These are phyloP conservation scores for Linum trigynum DNA, from an alignment of 345 rosid genomes.

Conservation along the genomic window DNA sequence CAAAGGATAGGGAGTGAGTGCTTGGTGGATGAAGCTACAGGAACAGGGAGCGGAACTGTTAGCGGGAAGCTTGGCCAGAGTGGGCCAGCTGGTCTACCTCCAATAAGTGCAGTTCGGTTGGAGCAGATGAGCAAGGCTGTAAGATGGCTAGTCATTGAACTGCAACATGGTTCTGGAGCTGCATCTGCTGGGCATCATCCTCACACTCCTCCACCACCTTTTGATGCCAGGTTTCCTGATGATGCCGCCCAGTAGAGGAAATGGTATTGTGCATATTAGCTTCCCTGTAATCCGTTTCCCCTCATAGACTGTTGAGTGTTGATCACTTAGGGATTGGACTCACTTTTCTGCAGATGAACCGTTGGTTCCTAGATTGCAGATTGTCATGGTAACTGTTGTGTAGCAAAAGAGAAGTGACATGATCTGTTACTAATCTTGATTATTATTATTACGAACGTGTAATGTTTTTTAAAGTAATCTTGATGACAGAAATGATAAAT, in stretches of 20 bases:
- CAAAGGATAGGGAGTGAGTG: conserved; percentile 92
- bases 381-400: no score
- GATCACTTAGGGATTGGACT: no score
- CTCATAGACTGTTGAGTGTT: no score
- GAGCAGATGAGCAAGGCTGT: conserved; percentile 99
- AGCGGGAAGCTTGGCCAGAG: conserved; percentile 50
- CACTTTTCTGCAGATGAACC: no score
- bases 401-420: no score
- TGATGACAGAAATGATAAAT: no score
- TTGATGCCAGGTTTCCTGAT: conserved; percentile 74
- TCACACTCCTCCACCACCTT: conserved; percentile 53
- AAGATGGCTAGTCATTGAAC: conserved; percentile 79
- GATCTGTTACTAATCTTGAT: no score
- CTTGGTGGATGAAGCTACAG: conserved; percentile 87
- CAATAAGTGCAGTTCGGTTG: conserved; percentile 84
- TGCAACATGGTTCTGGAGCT: conserved; percentile 70
- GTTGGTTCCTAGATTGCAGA: no score
- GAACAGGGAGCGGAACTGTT: conserved; percentile 44
- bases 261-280: no score
- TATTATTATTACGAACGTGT: no score
- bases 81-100: conserved; percentile 50
- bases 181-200: conserved; percentile 31
- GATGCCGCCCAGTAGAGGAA: conserved; percentile 56
- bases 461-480: no score
- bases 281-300: no score